A percentile compares a stretch with the other conserved stretches of the same genome.
Evolutionary conservation across 2,329 filamentous ascomycete species (phyloP).

Genomic region (Karstenula rhodostoma): DNA sequence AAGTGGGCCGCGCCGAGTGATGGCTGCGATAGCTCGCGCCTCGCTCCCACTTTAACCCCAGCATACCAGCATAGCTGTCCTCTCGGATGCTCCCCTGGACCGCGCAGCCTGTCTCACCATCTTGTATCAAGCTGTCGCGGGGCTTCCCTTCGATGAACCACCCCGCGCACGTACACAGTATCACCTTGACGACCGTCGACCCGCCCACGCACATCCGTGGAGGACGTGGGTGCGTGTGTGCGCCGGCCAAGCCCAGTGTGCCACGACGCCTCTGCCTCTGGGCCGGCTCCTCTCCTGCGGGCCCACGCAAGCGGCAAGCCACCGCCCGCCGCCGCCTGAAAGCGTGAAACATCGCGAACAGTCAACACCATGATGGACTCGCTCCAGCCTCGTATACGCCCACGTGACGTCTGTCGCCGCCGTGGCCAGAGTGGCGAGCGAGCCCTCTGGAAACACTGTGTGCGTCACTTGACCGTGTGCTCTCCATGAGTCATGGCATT

Average conservation of each 20-base stretch:
- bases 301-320: constrained; percentile 21
- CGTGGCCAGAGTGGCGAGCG: background rate
- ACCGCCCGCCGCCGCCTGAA: constrained; percentile 20
- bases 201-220: constrained; percentile 11
- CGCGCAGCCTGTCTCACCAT: background rate
- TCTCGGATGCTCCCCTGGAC: background rate
- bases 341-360: constrained; percentile 34
- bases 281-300: constrained; percentile 11
- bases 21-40: constrained; percentile 5
- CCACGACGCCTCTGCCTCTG: constrained; percentile 10
- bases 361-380: constrained; percentile 42
- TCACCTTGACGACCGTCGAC: constrained; percentile 13
- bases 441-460: background rate
- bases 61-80: constrained; percentile 2
- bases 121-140: constrained; percentile 4
- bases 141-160: background rate
- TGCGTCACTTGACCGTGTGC: background rate
- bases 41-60: constrained; percentile 10
- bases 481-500: background rate
- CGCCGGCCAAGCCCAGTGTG: constrained; percentile 2
- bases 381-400: constrained; percentile 9
- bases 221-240: background rate
- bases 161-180: constrained; percentile 17
- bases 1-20: background rate
- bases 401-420: constrained; percentile 19